A percentile compares a stretch with the other conserved stretches of the same genome.
Conservation (phyloP, 1,139 yeast genomes). For the Zygoascus hellenicus region DNA sequence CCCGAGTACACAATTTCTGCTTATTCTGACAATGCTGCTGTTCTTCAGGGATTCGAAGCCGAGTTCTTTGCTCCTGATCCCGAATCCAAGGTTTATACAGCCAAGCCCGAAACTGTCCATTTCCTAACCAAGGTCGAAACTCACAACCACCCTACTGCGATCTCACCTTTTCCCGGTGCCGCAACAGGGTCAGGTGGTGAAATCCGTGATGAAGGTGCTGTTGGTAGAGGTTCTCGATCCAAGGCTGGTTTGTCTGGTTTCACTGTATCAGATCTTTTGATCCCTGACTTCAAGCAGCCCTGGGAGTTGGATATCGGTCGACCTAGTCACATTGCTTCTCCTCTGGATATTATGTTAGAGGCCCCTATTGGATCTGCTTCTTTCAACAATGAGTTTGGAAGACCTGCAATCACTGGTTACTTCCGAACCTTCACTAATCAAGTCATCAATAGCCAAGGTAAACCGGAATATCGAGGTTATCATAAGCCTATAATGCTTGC, state of each 20-base stretch:
- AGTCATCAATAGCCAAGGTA: conserved; percentile 56
- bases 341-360: conserved; percentile 91
- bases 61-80: conserved; percentile 78
- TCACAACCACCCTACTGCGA: conserved; percentile 99
- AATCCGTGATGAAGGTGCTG: conserved; percentile 99
- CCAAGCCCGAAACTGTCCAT: conserved; percentile 73
- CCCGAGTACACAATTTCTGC: conserved; percentile 89
- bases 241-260: conserved; percentile 96
- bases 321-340: conserved; percentile 88
- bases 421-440: conserved; percentile 90
- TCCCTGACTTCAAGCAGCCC: conserved; percentile 82
- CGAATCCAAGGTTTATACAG: conserved; percentile 62
- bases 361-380: conserved; percentile 99
- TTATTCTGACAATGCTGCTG: conserved; percentile 98
- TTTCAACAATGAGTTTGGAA: conserved; percentile 96
- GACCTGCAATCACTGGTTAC: conserved; percentile 96
- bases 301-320: conserved; percentile 91
- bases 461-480: conserved; percentile 83
- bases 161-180: conserved; percentile 98
- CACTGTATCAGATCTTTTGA: conserved; percentile 82
- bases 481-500: conserved; percentile 99
- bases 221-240: conserved; percentile 95
- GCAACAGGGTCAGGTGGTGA: conserved; percentile 99
- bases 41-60: conserved; percentile 67
- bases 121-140: conserved; percentile 95